Base-by-base conservation (phyloP, 2,329 filamentous ascomycete species). In the Aschersonia sp. region DNA sequence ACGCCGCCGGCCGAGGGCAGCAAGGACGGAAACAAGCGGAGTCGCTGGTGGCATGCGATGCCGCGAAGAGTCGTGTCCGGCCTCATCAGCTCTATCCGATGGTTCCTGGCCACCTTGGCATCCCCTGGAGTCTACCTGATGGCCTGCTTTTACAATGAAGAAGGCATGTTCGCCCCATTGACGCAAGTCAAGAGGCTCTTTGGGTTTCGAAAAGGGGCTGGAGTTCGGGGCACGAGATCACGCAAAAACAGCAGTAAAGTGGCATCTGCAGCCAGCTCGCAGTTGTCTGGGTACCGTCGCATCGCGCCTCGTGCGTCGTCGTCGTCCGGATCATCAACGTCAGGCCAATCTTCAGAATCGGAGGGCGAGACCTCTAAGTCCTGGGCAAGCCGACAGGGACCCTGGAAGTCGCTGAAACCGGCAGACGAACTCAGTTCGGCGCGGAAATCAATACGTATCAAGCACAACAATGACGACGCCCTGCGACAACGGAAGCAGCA, bases 401-500 rank as follows among this genome's bases (percentile, higher is more conserved):
- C 83, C 47, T 82, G 83, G 30, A 83, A 79, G 60, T 81, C 81
- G 2, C 57, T 72, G 29, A 69, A 71, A 44, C 67, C 71, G 30
- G 60, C 70, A 32, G 83, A 87, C 53, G 84, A 88, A 54, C 75
- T 75, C 52, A 57, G 57, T 12, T 81, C 83, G 4, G 70, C 78
- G 6, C 78, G 85, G 57, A 77, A 87, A 49, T 94, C 88, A 2
- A 95, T 95, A 53, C 79, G 88, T 40, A 95, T 97, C 58, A 94
- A 92, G 65, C 72, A 95, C 11, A 81, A 90, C 62, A 86, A 82
- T 52, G 86, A 95, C 56, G 86, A 88, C 49, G 76, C 78, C 41
- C 68, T 84, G 49, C 75, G 81, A 53, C 81, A 86, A 61, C 79
- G 85, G 49, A 89, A 87, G 62, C 76, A 82, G 62, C 76, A 82